A percentile compares a stretch with the other conserved stretches of the same genome.
These are phyloP conservation scores for Tuber aestivum DNA, from an alignment of 495 filamentous ascomycete genomes.

Conservation along the genomic window DNA sequence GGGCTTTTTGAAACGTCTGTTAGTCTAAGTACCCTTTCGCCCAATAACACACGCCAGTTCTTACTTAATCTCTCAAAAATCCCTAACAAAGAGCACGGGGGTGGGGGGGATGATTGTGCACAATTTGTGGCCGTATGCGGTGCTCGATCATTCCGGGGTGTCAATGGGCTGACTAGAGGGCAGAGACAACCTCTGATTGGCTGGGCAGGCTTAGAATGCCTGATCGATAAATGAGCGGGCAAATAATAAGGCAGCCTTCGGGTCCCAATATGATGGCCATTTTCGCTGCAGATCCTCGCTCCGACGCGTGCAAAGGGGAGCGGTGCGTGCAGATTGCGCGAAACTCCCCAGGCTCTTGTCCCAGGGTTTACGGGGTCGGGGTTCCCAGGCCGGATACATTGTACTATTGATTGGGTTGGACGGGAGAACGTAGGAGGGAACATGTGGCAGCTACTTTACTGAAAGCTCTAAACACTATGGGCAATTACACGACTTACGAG, in stretches of 20 bases:
- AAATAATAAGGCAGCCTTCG: background rate
- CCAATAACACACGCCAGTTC: too few relatives aligned
- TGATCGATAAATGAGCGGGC: background rate
- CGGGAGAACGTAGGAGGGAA: background rate
- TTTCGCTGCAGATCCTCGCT: background rate
- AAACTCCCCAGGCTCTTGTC: background rate
- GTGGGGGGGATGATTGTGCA: background rate
- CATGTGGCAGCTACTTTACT: background rate
- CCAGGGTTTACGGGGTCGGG: background rate
- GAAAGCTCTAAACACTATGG: background rate
- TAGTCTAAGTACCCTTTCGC: too few relatives aligned
- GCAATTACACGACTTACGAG: background rate
- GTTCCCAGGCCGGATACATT: background rate
- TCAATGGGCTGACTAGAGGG: background rate
- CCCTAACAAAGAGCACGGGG: background rate
- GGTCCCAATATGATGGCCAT: background rate
- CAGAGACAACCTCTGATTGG: background rate
- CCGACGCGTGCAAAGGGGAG: background rate
- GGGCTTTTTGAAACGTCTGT: too few relatives aligned
- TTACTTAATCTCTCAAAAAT: background rate
- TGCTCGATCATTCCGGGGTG: background rate
- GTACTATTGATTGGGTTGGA: background rate
- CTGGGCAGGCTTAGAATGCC: background rate
- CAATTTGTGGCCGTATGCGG: background rate
- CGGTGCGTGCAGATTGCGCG: background rate